Conservation (phyloP, 345 rosid genomes). For the Ceriops zippeliana region DNA sequence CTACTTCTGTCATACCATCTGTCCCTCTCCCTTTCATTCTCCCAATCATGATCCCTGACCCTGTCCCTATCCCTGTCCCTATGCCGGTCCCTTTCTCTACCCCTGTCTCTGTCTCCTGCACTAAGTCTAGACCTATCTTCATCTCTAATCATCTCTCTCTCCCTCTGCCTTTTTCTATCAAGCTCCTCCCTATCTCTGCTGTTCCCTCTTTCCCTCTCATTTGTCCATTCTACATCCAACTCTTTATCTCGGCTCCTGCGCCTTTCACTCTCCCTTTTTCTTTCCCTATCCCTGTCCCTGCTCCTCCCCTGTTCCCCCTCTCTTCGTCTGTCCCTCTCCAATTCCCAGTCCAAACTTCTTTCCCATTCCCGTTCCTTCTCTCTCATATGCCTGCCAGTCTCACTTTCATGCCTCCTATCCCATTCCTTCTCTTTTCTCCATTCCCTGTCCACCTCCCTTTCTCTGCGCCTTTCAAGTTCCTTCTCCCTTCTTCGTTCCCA, state of each 20-base stretch:
- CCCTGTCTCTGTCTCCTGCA: conserved; percentile 42
- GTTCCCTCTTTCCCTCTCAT: conserved; percentile 12
- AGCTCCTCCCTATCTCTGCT: conserved; percentile 1
- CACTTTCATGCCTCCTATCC: conserved; percentile 31
- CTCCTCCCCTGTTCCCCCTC: conserved; percentile 4
- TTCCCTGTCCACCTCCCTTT: conserved; percentile 36
- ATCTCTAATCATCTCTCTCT: conserved; percentile 43
- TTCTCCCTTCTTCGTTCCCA: conserved; percentile 40
- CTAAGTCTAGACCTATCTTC: conserved; percentile 36
- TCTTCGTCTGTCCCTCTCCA: neutral
- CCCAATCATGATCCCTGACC: conserved; percentile 21
- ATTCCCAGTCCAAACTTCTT: conserved; percentile 1
- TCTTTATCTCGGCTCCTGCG: conserved; percentile 15
- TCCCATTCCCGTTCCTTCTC: neutral
- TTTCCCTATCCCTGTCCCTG: conserved; percentile 14
- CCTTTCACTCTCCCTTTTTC: neutral
- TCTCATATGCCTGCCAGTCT: neutral
- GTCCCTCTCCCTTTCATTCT: conserved; percentile 34
- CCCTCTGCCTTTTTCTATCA: conserved; percentile 17
- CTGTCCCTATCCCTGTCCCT: conserved; percentile 35
- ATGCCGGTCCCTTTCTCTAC: neutral
- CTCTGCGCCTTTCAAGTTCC: conserved; percentile 47
- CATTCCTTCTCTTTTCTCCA: conserved; percentile 41
- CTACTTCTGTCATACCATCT: conserved; percentile 38
- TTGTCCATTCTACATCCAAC: neutral